phyloP scores from a whole-genome alignment of 192 early-diverging fungal species.

The Backusella tarrabulga region DNA sequence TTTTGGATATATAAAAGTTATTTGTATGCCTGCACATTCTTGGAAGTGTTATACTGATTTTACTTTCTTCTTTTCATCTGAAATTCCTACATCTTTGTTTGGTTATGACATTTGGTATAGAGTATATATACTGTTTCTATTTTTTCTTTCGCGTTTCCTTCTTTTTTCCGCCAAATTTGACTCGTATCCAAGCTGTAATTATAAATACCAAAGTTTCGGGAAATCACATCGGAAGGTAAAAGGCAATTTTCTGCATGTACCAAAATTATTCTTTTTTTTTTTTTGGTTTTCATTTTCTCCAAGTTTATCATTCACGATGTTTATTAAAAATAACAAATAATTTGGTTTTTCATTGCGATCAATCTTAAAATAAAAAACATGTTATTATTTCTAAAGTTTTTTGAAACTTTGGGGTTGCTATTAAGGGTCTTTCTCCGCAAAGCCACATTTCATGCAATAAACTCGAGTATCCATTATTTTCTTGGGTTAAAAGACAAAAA shows the following conservation, averaged over 20 bases:
- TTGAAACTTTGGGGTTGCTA: no score
- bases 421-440: background rate
- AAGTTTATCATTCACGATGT: background rate
- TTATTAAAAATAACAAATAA: background rate
- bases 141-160: background rate
- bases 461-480: background rate
- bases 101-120: background rate
- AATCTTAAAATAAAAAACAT: no score
- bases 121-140: background rate
- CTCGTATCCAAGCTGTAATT: background rate
- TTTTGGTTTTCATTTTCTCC: background rate
- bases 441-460: background rate
- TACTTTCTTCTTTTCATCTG: no score
- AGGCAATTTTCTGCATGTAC: background rate
- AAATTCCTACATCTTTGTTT: no score
- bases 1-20: background rate
- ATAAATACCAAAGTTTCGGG: background rate
- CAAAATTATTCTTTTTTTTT: no score
- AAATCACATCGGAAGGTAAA: background rate
- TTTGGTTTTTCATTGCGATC: background rate
- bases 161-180: background rate
- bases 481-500: background rate
- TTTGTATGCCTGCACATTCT: background rate
- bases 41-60: background rate
- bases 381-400: no score